phyloP scores from a whole-genome alignment of 768 basidiomycete species.

The Erythrobasidium yunnanense region DNA sequence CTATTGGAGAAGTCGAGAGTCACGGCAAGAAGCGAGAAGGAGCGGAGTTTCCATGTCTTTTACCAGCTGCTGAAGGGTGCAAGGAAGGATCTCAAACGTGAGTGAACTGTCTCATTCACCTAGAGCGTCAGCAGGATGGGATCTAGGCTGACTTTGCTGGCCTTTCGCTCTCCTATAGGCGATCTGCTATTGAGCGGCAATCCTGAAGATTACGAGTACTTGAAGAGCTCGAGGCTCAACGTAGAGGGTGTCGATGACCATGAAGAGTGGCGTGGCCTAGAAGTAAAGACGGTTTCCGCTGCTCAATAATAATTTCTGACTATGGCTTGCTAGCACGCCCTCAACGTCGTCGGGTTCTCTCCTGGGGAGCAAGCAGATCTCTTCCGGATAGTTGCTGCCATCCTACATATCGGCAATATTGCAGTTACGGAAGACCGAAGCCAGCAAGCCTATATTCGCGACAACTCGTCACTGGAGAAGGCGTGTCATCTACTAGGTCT shows the following conservation, averaged over 20 bases:
- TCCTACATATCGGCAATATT: constrained; percentile 94
- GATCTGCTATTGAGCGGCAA: constrained; percentile 44
- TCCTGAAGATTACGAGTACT: constrained; percentile 74
- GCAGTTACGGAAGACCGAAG: constrained; percentile 58
- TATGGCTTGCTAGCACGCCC: constrained; percentile 51
- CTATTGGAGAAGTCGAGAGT: constrained; percentile 94
- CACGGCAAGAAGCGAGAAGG: constrained; percentile 71
- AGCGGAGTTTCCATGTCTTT: constrained; percentile 92
- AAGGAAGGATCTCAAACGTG: constrained; percentile 52
- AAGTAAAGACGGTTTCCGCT: constrained; percentile 46
- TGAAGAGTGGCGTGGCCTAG: constrained; percentile 72
- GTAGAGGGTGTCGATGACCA: constrained; percentile 92
- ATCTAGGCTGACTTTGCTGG: no score
- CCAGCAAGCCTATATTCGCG: constrained; percentile 52
- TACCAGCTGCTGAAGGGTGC: constrained; percentile 83
- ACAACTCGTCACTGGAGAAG: constrained; percentile 41
- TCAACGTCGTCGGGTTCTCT: constrained; percentile 82
- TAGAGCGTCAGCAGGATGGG: no score
- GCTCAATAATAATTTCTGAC: constrained; percentile 20
- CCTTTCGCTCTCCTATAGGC: no score
- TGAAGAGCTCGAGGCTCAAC: constrained; percentile 76
- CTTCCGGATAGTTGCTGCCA: constrained; percentile 83
- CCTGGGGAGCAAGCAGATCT: constrained; percentile 74
- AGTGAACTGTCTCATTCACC: no score
- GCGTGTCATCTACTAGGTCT: constrained; percentile 86